Evolutionary conservation across 2,329 filamentous ascomycete genomes (phyloP), one percentile per base, ranked within the genome.

Genomic region (Ascochyta clinopodiicola): DNA sequence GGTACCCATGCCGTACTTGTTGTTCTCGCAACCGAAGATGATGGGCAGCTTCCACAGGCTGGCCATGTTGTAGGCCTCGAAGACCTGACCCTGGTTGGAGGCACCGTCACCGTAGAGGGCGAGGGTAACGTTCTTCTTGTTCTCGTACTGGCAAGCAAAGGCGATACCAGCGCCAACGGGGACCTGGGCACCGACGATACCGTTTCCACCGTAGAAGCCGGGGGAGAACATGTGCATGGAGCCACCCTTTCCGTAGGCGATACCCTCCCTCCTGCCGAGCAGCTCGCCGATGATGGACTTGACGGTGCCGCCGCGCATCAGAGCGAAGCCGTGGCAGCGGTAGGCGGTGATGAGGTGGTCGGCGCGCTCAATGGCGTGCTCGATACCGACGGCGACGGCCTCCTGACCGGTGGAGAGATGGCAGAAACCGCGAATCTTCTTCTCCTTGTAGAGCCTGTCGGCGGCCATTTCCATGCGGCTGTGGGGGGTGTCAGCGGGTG

Each of bases 1-100:
- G 62, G 95, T 99, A 81, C 95, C 95, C 95, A 99, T 99, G 79
- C 95, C 95, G 79, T 99, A 99, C 82, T 99, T 99, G 90, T 99
- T 99, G 87, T 99, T 99, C 85, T 99, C 95, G 80, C 95, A 99
- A 69, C 92, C 93, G 76, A 99, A 99, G 67, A 99, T 89, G 68
- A 93, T 87, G 51, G 95, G 95, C 43, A 99, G 84, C 71, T 95
- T 93, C 95, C 95, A 99, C 67, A 99, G 88, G 86, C 98, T 98
- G 62, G 95, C 95, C 95, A 99, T 99, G 88, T 99, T 99, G 87
- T 96, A 99, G 60, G 95, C 93, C 85, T 99, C 95, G 74, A 99
- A 99, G 70, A 99, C 95, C 82, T 99, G 95, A 64, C 95, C 95
- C 84, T 99, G 95, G 85, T 99, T 99, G 84, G 89, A 91, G 66